These are phyloP conservation scores for Linnemannia hyalina DNA, from an alignment of 192 early-diverging fungal species.

Conservation along the genomic window DNA sequence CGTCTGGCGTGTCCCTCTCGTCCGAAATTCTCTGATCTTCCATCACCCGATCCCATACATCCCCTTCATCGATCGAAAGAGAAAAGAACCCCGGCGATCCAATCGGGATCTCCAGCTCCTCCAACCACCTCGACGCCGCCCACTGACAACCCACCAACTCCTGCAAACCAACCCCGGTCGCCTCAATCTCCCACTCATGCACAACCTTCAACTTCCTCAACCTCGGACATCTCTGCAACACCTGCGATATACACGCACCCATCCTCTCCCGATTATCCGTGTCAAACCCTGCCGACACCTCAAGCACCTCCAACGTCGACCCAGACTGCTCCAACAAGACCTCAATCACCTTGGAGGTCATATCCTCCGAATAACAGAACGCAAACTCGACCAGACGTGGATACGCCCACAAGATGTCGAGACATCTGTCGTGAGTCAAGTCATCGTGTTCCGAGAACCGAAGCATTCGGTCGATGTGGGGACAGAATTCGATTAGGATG, in stretches of 20 bases:
- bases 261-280: constrained; percentile 1
- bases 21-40: neutral
- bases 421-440: neutral
- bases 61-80: neutral
- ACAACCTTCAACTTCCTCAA: neutral
- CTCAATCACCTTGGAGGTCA: neutral
- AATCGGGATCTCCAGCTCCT: neutral
- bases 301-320: neutral
- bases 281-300: neutral
- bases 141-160: neutral
- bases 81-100: neutral
- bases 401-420: neutral
- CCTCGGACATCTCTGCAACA: neutral
- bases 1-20: neutral
- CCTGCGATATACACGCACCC: neutral
- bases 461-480: constrained; percentile 1
- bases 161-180: neutral
- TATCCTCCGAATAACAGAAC: neutral
- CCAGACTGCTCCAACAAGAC: neutral
- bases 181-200: constrained; percentile 1
- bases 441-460: neutral
- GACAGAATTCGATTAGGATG: neutral
- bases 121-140: neutral
- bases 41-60: neutral
- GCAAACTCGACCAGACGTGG: neutral